Evolutionary conservation across 495 filamentous ascomycete species (phyloP).

Genomic region (Alectoria sarmentosa): DNA sequence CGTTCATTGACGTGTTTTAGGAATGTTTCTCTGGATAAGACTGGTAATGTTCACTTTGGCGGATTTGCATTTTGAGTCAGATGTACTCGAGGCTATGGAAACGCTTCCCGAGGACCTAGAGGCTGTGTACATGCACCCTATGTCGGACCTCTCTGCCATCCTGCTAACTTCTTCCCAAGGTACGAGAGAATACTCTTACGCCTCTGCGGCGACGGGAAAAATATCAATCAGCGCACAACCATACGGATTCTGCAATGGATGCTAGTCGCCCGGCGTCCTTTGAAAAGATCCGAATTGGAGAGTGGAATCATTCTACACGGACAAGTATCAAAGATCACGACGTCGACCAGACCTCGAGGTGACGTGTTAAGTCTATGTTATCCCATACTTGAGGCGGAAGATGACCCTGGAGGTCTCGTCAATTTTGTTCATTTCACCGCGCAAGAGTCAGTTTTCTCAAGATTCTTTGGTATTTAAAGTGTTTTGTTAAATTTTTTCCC

Average conservation of each 20-base stretch:
- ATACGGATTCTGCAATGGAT: slow-evolving; percentile 22
- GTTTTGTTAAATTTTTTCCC: background rate
- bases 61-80: background rate
- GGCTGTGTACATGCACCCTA: background rate
- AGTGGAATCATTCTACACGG: slow-evolving; percentile 18
- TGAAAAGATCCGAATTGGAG: slow-evolving; percentile 17
- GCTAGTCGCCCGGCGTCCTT: slow-evolving; percentile 12
- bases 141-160: background rate
- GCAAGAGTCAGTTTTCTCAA: slow-evolving; percentile 10
- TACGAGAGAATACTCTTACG: slow-evolving; percentile 18
- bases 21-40: slow-evolving; percentile 24
- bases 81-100: slow-evolving; percentile 13
- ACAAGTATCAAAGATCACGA: slow-evolving; percentile 2
- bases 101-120: slow-evolving; percentile 14
- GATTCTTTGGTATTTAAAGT: background rate
- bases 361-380: slow-evolving; percentile 17
- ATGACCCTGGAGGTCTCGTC: slow-evolving; percentile 2
- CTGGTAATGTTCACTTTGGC: slow-evolving; percentile 13
- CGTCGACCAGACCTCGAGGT: slow-evolving; percentile 12
- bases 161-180: slow-evolving; percentile 3
- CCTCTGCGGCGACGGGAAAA: slow-evolving; percentile 7
- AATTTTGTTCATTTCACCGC: slow-evolving; percentile 18
- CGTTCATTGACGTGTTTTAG: background rate
- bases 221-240: slow-evolving; percentile 1
- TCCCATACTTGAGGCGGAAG: slow-evolving; percentile 18